A percentile compares a stretch with the other conserved stretches of the same genome.
Conservation (phyloP, 495 filamentous ascomycete genomes). For the Hapsidospora chrysogenum region DNA sequence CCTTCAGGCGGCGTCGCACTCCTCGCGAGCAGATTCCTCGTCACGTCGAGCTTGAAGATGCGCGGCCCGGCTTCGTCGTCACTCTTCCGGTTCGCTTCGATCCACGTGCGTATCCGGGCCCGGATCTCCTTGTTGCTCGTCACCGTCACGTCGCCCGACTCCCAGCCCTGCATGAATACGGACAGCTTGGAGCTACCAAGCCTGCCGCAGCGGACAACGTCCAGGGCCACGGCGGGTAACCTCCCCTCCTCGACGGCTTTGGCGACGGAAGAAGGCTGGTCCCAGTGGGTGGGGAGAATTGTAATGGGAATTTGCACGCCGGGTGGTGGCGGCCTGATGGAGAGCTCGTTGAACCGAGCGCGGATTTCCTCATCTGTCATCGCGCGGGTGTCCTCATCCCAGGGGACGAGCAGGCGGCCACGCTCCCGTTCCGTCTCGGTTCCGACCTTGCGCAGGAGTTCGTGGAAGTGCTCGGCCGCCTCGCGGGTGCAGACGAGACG, state of each 20-base stretch:
- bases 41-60: constrained; percentile 45
- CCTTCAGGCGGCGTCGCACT: too few species aligned
- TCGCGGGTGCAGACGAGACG: constrained; percentile 44
- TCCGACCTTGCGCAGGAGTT: constrained; percentile 51
- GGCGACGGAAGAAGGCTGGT: constrained; percentile 3
- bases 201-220: constrained; percentile 16
- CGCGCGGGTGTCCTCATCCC: constrained; percentile 1
- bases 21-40: constrained; percentile 47
- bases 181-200: constrained; percentile 45
- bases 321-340: constrained; percentile 9
- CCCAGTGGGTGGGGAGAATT: constrained; percentile 6
- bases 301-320: constrained; percentile 13
- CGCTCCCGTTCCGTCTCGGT: constrained; percentile 43
- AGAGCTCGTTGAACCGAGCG: constrained; percentile 10
- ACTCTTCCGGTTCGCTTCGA: constrained; percentile 18
- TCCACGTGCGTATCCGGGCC: constrained; percentile 39
- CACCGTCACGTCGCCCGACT: constrained; percentile 38
- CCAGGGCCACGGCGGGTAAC: constrained; percentile 5
- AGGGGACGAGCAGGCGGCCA: constrained; percentile 35
- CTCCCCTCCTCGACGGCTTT: constrained; percentile 2
- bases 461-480: constrained; percentile 44
- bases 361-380: constrained; percentile 1
- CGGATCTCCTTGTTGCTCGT: constrained; percentile 50
- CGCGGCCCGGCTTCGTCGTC: constrained; percentile 30
- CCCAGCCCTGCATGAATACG: constrained; percentile 59